A percentile compares a stretch with the other conserved stretches of the same genome.
Evolutionary conservation across 345 rosid species (phyloP).

Genomic region (Linum usitatissimum): DNA sequence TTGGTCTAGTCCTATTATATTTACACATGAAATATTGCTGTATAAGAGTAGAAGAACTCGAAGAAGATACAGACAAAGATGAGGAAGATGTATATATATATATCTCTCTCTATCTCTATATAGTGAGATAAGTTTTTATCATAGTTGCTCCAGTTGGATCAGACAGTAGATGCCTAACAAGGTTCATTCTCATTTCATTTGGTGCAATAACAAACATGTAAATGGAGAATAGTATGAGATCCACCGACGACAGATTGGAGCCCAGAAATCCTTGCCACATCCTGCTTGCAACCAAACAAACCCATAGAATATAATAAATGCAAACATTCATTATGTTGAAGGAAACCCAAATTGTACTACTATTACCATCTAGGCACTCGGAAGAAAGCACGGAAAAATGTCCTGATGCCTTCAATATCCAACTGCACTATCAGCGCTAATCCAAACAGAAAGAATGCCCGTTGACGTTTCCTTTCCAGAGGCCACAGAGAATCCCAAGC

Average conservation of each 20-base stretch:
- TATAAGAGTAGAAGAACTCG: not conserved
- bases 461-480: conserved; percentile 85
- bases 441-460: conserved; percentile 91
- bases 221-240: conserved; percentile 64
- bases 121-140: conserved; percentile 70
- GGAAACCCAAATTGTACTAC: conserved; percentile 10
- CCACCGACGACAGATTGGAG: conserved; percentile 77
- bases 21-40: not conserved
- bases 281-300: conserved; percentile 32
- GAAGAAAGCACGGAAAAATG: conserved; percentile 78
- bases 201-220: conserved; percentile 83
- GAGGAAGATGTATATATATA: not conserved
- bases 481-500: conserved; percentile 98
- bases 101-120: conserved; percentile 3
- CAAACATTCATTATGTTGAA: not conserved
- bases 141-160: conserved; percentile 89
- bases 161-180: conserved; percentile 65
- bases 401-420: conserved; percentile 69
- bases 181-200: conserved; percentile 56
- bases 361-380: conserved; percentile 81
- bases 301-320: not conserved
- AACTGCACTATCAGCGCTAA: conserved; percentile 75
- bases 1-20: not conserved
- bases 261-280: conserved; percentile 96
- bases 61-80: not conserved